Base-by-base conservation (phyloP, 805 yeast genomes). In the Ogataea minuta region DNA sequence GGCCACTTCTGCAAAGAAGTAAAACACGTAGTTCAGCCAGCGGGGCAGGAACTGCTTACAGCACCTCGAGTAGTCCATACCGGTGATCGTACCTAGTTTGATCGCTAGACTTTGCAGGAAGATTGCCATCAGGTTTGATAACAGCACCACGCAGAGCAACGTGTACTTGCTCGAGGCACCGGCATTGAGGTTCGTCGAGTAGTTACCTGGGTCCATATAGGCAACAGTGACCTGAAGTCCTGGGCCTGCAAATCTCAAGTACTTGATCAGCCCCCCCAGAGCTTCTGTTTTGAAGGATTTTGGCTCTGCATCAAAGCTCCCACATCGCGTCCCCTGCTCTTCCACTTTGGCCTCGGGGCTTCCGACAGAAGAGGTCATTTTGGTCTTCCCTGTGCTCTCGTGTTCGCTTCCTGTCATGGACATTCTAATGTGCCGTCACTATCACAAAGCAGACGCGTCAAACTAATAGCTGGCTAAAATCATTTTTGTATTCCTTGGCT, bases 191-290 rank as follows among this genome's bases (percentile, higher is more conserved):
- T 71, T 72, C 2, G 77, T 71, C 19, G 76, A 70, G 45, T 72
- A 70, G 47, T 72, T 72, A 52, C 77, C 77, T 9, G 77, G 77
- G 48, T 72, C 77, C 71, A 72, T 71, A 48, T 72, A 72, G 2
- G 76, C 74, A 26, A 71, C 77, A 16, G 70, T 57, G 9, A 71
- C 66, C 66, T 72, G 66, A 5, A 72, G 43, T 0, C 77, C 76
- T 1, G 77, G 77, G 5, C 77, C 77, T 6, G 71, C 46, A 42
- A 63, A 66, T 14, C 49, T 43, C 45, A 62, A 32, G 59, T 67
- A 70, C 36, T 67, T 67, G 12, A 43, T 23, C 28, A 43, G 8
- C 21, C 21, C n/a, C n/a, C n/a, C n/a, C n/a, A n/a, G n/a, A n/a
- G n/a, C n/a, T n/a, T n/a, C n/a, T n/a, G n/a, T n/a, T n/a, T n/a